A percentile compares a stretch with the other conserved stretches of the same genome.
These are phyloP conservation scores for Erigeron philadelphicus DNA, from an alignment of 140 eudicot genomes.

Conservation along the genomic window DNA sequence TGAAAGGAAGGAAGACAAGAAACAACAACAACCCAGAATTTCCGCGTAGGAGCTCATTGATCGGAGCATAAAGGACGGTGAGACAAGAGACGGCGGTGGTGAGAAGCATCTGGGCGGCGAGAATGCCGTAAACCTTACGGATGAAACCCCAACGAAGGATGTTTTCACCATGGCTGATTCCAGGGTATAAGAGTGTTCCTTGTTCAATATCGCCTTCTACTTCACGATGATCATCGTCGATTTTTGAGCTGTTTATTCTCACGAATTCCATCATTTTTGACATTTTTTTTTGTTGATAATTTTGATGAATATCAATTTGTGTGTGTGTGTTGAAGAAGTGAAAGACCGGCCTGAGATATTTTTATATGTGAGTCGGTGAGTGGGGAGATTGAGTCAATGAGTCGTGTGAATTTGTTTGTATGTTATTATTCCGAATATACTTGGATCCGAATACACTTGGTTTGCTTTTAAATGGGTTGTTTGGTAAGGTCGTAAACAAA, in stretches of 20 bases:
- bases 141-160: conserved; percentile 96
- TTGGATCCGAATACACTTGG: too few relatives aligned
- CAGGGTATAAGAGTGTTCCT: conserved; percentile 62
- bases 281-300: conserved; percentile 11
- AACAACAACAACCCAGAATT: conserved; percentile 65
- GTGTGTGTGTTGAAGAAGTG: neutral
- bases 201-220: conserved; percentile 49
- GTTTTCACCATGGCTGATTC: conserved; percentile 75
- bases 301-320: neutral
- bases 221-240: conserved; percentile 32
- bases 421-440: too few relatives aligned
- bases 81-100: conserved; percentile 69
- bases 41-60: conserved; percentile 66
- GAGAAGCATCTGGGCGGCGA: conserved; percentile 75
- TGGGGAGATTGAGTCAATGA: conserved; percentile 14
- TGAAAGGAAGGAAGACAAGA: conserved; percentile 66
- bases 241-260: conserved; percentile 36
- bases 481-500: too few relatives aligned
- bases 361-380: neutral
- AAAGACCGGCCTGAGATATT: too few relatives aligned
- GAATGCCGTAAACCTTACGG: conserved; percentile 89
- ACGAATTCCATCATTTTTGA: conserved; percentile 62
- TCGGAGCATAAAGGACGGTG: conserved; percentile 72
- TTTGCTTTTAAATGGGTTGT: too few relatives aligned
- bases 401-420: neutral